Evolutionary conservation across 2,329 filamentous ascomycete species (phyloP), one percentile per base, ranked within the genome.

Genomic region (Endocalyx cinctus): DNA sequence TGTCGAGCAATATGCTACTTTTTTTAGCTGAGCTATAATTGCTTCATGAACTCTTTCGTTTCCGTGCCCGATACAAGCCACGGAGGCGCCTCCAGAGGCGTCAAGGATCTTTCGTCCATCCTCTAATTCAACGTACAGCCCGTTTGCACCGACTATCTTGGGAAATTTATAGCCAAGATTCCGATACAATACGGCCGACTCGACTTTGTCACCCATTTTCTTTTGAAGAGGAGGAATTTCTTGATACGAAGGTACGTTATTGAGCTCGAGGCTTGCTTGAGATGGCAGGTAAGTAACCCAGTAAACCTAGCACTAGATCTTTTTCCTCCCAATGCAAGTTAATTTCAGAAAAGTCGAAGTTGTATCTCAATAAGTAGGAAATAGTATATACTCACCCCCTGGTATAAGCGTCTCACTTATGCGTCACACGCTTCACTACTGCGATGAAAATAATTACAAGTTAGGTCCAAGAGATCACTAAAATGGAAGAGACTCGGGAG

Each of bases 41-140:
- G 66, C 67, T 17, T 59, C 45, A 19, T 58, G 57, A 11, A 71
- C 64, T 34, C 60, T 53, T 14, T 46, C 32, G 33, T 70, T 51
- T 6, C 62, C 61, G 45, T 69, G 67, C 3, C 68, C 68, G 17
- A 72, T 47, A 42, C 65, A 69, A 6, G 64, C 58, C 18, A 71
- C 68, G 0, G 67, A 62, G 3, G 68, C 63, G 13, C 68, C 68
- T 6, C 65, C 61, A 6, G 60, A 64, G 8, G 63, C 66, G 37
- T 71, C 68, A 4, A 71, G 51, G 14, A 70, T 58, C 26, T 43
- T 53, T 6, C 52, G 55, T 11, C 66, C 67, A 39, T 66, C 59
- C 15, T 60, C 54, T 2, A 67, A 54, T 14, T 57, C 34, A 4
- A 70, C 48, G 35, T 60, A 57, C 37, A 58, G 60, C 3, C 66